Evolutionary conservation across 202 grass and related monocot species (phyloP), one percentile per base, ranked within the genome.

Genomic region (Brachypodium distachyon): DNA sequence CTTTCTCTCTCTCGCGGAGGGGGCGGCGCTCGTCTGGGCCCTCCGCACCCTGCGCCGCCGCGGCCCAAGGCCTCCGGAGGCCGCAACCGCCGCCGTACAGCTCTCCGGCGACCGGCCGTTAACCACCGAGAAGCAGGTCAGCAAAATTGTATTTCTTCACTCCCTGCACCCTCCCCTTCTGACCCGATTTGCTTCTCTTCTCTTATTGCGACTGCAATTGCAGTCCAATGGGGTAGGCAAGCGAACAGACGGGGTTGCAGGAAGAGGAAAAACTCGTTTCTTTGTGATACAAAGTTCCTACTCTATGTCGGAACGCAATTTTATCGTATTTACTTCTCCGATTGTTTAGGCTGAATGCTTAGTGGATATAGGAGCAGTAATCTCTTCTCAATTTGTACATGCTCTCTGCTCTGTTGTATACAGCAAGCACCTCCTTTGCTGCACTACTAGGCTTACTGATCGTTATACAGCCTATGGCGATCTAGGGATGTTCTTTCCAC

Each of bases 51-150:
- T 96, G 69, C 83, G 79, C 67, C 74, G 58, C 41, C 50, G 77
- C 68, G 23, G 36, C 6, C 32, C 60, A 48, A 57, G 17, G 36
- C 61, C 61, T 69, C 48, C 70, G 73, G 68, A 47, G 41, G 8
- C 7, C 40, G 40, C 44, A 27, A 17, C 49, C 57, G 14, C 39
- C 23, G 59, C 44, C 1, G 82, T n/a, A n/a, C n/a, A 80, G 38
- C 76, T 53, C 65, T 14, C 25, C 57, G 66, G 34, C 27, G 67
- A 82, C 61, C 59, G 28, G 7, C 5, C 60, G 4, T 52, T 40
- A 28, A 62, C 70, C 14, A 14, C 44, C 73, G 70, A 67, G 14
- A 90, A 90, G 58, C 74, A 86, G 88, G 88, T 90, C 13, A 53
- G 27, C 5, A 4, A 44, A 56, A 26, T 36, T 13, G 5, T 29